These are phyloP conservation scores for Lenzites betulinus DNA, from an alignment of 768 basidiomycete species.

Conservation along the genomic window DNA sequence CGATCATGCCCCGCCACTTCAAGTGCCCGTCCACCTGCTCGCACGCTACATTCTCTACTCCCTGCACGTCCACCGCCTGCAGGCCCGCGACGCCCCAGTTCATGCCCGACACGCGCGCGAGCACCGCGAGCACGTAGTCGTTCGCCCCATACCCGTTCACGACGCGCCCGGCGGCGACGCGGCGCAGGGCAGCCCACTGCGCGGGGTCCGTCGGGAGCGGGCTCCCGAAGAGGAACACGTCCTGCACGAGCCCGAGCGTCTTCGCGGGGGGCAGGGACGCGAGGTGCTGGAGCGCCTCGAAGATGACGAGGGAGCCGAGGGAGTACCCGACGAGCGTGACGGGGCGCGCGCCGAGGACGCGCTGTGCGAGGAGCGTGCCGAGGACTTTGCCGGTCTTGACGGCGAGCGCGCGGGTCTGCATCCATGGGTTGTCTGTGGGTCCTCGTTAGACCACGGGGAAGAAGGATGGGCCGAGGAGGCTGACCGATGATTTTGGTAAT, in stretches of 20 bases:
- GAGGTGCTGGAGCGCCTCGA: conserved; percentile 54
- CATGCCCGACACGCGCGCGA: conserved; percentile 47
- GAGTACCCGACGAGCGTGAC: conserved; percentile 59
- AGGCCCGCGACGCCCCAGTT: conserved; percentile 57
- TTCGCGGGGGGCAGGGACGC: conserved; percentile 44
- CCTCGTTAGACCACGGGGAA: neutral
- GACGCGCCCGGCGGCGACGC: conserved; percentile 52
- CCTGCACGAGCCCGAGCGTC: conserved; percentile 51
- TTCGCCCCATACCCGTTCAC: conserved; percentile 55
- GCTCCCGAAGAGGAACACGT: conserved; percentile 56
- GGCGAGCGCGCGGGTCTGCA: conserved; percentile 54
- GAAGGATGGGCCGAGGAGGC: conserved; percentile 6
- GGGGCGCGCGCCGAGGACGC: conserved; percentile 56
- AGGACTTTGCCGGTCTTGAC: conserved; percentile 56
- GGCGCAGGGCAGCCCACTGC: conserved; percentile 48
- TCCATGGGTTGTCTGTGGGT: conserved; percentile 57
- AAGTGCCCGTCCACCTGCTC: conserved; percentile 51
- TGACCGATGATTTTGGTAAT: conserved; percentile 56
- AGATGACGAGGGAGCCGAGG: conserved; percentile 56
- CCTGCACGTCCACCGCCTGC: conserved; percentile 47
- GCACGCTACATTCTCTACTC: conserved; percentile 54
- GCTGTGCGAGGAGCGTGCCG: conserved; percentile 49
- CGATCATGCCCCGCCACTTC: conserved; percentile 52
- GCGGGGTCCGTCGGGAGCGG: conserved; percentile 44
- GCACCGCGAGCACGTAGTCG: conserved; percentile 57